A percentile compares a stretch with the other conserved stretches of the same genome.
These are phyloP conservation scores for Meyerozyma carpophila DNA, from an alignment of 1,139 yeast species.

Conservation along the genomic window DNA sequence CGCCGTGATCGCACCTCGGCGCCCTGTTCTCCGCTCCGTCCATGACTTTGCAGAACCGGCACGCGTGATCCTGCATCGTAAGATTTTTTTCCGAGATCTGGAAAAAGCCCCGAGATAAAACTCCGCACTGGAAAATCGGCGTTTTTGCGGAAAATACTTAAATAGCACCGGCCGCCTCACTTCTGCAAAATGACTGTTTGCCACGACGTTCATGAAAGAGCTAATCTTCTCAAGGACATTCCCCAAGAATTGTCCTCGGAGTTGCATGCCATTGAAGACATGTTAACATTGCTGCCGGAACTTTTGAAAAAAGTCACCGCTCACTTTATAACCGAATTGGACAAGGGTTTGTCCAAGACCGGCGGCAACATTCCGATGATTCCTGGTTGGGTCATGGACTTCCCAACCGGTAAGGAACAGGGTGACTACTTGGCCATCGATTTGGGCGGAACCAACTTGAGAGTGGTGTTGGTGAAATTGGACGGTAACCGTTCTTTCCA, in stretches of 20 bases:
- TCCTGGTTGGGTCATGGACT: constrained; percentile 93
- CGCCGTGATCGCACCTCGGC: not conserved
- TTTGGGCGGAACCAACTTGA: constrained; percentile 90
- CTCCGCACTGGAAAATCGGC: not conserved
- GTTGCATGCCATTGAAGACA: constrained; percentile 52
- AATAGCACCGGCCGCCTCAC: not conserved
- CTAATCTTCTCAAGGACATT: constrained; percentile 35
- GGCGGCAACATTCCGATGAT: constrained; percentile 95
- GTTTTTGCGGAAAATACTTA: not conserved
- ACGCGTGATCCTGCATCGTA: not conserved
- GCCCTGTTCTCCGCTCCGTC: not conserved
- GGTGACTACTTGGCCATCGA: constrained; percentile 92
- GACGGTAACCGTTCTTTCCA: constrained; percentile 77
- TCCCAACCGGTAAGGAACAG: constrained; percentile 84
- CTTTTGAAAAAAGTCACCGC: constrained; percentile 60
- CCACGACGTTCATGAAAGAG: not conserved
- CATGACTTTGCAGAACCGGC: no score
- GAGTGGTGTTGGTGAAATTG: constrained; percentile 80
- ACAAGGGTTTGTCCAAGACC: constrained; percentile 66
- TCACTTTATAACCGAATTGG: constrained; percentile 61
- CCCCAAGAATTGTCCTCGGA: constrained; percentile 60
- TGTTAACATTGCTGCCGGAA: constrained; percentile 58
- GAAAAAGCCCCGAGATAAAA: not conserved
- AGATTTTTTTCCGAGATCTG: not conserved
- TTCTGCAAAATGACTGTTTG: not conserved